Percentiles rank a stretch among this genome's conserved stretches.
Conservation (phyloP, 2,329 filamentous ascomycete species). For the Periconia sp. region DNA sequence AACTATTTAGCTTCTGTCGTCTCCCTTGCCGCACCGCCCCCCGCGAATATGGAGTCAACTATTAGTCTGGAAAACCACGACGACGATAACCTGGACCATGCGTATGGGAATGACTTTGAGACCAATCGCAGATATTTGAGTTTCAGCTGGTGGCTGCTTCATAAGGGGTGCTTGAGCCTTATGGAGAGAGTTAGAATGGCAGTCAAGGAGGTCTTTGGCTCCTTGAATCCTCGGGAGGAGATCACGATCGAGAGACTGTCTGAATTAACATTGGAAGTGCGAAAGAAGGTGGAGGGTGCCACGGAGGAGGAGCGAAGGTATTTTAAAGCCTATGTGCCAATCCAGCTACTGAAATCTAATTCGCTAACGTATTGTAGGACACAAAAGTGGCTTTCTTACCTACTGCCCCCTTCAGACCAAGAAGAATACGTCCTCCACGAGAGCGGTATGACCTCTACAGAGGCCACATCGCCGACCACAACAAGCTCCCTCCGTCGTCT, state of each 20-base stretch:
- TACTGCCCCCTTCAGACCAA: slow-evolving; percentile 76
- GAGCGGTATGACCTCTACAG: slow-evolving; percentile 68
- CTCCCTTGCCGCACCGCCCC: slow-evolving; percentile 71
- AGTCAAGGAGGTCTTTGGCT: slow-evolving; percentile 87
- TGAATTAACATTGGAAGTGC: slow-evolving; percentile 78
- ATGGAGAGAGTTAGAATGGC: slow-evolving; percentile 80
- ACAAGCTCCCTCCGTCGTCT: slow-evolving; percentile 71
- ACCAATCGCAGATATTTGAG: slow-evolving; percentile 93
- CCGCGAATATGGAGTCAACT: slow-evolving; percentile 66
- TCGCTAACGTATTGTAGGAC: slow-evolving; percentile 39
- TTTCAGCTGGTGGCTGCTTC: slow-evolving; percentile 97
- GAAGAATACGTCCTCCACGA: slow-evolving; percentile 84
- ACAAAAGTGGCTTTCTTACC: slow-evolving; percentile 76
- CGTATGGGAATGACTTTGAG: slow-evolving; percentile 91
- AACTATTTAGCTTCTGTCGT: slow-evolving; percentile 97
- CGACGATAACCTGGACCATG: slow-evolving; percentile 79
- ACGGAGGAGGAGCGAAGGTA: slow-evolving; percentile 65
- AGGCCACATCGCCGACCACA: slow-evolving; percentile 39
- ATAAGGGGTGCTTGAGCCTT: slow-evolving; percentile 83
- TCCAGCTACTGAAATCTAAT: not conserved
- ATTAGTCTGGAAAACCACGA: slow-evolving; percentile 94
- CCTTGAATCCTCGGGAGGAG: slow-evolving; percentile 84
- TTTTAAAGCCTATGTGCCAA: slow-evolving; percentile 7
- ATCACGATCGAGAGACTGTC: slow-evolving; percentile 79
- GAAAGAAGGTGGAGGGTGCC: slow-evolving; percentile 79